A percentile compares a stretch with the other conserved stretches of the same genome.
These are phyloP conservation scores for Cymbopogon flexuosus DNA, from an alignment of 202 grass and related monocot species.

Conservation along the genomic window DNA sequence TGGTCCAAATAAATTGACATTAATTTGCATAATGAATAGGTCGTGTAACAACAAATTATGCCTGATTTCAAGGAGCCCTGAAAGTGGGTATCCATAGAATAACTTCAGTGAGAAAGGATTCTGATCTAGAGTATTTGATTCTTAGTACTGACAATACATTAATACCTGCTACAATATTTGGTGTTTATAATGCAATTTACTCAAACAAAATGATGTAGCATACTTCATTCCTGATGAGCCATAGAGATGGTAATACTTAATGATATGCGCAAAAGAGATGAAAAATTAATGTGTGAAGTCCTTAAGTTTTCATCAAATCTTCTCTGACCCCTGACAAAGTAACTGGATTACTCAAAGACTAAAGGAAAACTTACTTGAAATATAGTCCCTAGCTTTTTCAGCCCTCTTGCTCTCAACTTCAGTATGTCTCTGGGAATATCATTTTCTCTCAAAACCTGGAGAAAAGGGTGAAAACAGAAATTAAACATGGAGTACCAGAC, in stretches of 20 bases:
- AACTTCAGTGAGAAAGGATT: not conserved
- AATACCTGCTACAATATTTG: not conserved
- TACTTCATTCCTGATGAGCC: not conserved
- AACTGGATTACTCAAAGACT: not conserved
- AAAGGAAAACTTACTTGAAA: not conserved
- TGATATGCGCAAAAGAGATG: too few species aligned
- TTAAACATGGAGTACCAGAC: not conserved
- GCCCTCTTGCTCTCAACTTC: conserved; percentile 59
- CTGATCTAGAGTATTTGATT: not conserved
- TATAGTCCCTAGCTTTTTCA: conserved; percentile 73
- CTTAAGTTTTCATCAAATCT: too few species aligned
- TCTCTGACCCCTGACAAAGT: not conserved
- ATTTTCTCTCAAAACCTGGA: too few species aligned
- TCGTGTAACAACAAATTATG: not conserved
- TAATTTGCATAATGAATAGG: not conserved
- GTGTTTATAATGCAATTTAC: not conserved
- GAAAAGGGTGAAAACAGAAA: not conserved
- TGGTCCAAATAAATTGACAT: not conserved
- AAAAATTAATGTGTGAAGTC: too few species aligned
- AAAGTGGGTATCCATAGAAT: not conserved
- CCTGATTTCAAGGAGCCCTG: not conserved
- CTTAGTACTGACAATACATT: not conserved
- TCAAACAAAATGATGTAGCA: too few species aligned
- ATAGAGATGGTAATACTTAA: not conserved
- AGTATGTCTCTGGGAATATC: conserved; percentile 61